These are phyloP conservation scores for Lentinula detonsa DNA, from an alignment of 768 basidiomycete genomes.

Conservation along the genomic window DNA sequence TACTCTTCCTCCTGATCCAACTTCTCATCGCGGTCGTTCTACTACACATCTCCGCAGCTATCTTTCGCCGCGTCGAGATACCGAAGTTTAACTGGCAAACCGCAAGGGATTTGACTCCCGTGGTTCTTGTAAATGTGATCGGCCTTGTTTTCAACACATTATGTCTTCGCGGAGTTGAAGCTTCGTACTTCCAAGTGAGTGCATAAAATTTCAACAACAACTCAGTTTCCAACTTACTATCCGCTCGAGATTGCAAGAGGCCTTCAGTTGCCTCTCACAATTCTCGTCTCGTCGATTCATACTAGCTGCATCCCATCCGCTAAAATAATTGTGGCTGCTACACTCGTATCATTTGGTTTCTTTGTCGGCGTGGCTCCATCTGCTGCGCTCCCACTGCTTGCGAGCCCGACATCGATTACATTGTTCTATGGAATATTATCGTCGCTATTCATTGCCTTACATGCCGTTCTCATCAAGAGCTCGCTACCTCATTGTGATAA, in stretches of 20 bases:
- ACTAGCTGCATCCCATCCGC: slow-evolving; percentile 47
- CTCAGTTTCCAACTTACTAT: not conserved
- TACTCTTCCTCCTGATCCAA: slow-evolving; percentile 63
- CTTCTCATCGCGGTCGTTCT: slow-evolving; percentile 64
- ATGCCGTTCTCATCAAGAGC: slow-evolving; percentile 69
- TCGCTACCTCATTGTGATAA: slow-evolving; percentile 65
- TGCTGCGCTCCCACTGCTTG: slow-evolving; percentile 28
- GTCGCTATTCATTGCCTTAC: slow-evolving; percentile 70
- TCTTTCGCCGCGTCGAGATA: slow-evolving; percentile 48
- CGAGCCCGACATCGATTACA: slow-evolving; percentile 48
- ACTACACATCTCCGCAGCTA: slow-evolving; percentile 45
- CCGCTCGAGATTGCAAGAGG: slow-evolving; percentile 69
- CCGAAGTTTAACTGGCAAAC: slow-evolving; percentile 46
- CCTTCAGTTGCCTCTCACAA: slow-evolving; percentile 77
- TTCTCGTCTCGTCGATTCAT: slow-evolving; percentile 59
- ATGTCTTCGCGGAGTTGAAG: slow-evolving; percentile 73
- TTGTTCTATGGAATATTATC: slow-evolving; percentile 68
- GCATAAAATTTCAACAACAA: not conserved
- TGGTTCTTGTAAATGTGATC: slow-evolving; percentile 63
- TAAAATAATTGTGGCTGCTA: slow-evolving; percentile 53
- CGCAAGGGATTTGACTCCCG: slow-evolving; percentile 54
- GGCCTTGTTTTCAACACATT: slow-evolving; percentile 78
- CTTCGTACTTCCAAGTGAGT: slow-evolving; percentile 71
- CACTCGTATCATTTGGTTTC: slow-evolving; percentile 68
- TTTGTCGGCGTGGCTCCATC: slow-evolving; percentile 68